A percentile compares a stretch with the other conserved stretches of the same genome.
phyloP scores from a whole-genome alignment of 2,329 filamentous ascomycete species.

The Penicillium fuscoglaucum region DNA sequence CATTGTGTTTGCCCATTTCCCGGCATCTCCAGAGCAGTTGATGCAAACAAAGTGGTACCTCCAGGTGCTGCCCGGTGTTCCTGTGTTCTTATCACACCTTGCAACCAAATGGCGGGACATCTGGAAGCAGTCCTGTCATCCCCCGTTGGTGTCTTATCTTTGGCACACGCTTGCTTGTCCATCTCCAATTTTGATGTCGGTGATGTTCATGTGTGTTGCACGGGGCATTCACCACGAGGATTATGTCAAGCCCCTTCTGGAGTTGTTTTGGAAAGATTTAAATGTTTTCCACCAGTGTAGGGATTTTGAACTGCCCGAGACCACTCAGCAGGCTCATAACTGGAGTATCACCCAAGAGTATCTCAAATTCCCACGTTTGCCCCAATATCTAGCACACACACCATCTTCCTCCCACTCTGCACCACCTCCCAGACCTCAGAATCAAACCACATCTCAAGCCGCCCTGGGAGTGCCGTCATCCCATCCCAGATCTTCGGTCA shows the following conservation, averaged over 20 bases:
- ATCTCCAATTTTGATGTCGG: conserved; percentile 8
- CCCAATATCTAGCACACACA: not conserved
- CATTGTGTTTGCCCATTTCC: conserved; percentile 41
- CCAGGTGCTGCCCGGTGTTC: conserved; percentile 40
- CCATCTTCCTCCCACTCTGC: not conserved
- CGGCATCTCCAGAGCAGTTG: conserved; percentile 29
- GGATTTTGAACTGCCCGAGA: not conserved
- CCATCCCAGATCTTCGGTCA: not conserved
- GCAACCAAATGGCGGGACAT: conserved; percentile 43
- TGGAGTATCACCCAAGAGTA: not conserved
- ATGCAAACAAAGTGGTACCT: conserved; percentile 36
- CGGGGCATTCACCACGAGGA: not conserved
- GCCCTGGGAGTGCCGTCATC: not conserved
- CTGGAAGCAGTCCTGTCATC: conserved; percentile 9
- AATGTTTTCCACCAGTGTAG: not conserved
- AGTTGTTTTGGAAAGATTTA: conserved; percentile 3
- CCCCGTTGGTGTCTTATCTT: not conserved
- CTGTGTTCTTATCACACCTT: conserved; percentile 49
- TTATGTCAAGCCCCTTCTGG: not conserved
- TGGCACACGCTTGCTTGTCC: not conserved
- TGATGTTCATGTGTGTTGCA: conserved; percentile 7
- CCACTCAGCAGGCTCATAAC: not conserved
- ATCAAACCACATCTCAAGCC: not conserved
- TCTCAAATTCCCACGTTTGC: not conserved
- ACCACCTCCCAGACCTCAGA: not conserved